Evolutionary conservation across 768 basidiomycete species (phyloP), one percentile per base, ranked within the genome.

Genomic region (Leccinum incarnatum): DNA sequence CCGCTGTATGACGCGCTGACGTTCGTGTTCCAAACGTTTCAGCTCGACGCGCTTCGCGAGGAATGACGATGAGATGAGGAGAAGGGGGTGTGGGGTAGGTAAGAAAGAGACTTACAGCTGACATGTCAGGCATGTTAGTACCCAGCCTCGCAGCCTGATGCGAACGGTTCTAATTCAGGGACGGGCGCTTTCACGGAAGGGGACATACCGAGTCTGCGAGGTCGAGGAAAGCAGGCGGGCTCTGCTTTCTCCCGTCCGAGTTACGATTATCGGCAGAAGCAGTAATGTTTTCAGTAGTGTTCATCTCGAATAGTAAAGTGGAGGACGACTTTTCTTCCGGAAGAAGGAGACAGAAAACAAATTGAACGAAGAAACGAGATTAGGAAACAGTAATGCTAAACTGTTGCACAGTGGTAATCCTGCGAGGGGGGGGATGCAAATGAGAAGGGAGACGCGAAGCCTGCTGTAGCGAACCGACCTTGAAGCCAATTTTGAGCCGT

Each of bases 191-290:
- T 7, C 7, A 55, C 61, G 59, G 59, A 47, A 57, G 52, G 55
- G 45, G 56, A 83, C 91, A 68, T 73, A 94, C 93, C 66, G 93
- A 93, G 77, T 95, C 93, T 59, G 93, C 93, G 68, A 95, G 86
- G 80, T 95, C 93, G 76, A 95, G 81, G 77, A 95, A 95, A 58
- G 93, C 93, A 63, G 93, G 91, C 19, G 93, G 92, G 75, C 88
- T 93, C 69, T 89, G 88, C 79, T 90, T 92, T 73, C 86, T 80
- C 64, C 84, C 87, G 70, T 87, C 87, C 54, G 82, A 78, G 72
- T 83, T 68, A 72, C 77, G 82, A 85, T 83, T 83, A 87, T 89
- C 85, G 82, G 78, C 82, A 80, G 85, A 80, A 72, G 81, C 77
- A 77, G 75, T 87, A 85, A 83, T 82, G 75, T 85, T 84, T 78